These are phyloP conservation scores for Davidsoniella australis DNA, from an alignment of 2,329 filamentous ascomycete genomes.

Conservation along the genomic window DNA sequence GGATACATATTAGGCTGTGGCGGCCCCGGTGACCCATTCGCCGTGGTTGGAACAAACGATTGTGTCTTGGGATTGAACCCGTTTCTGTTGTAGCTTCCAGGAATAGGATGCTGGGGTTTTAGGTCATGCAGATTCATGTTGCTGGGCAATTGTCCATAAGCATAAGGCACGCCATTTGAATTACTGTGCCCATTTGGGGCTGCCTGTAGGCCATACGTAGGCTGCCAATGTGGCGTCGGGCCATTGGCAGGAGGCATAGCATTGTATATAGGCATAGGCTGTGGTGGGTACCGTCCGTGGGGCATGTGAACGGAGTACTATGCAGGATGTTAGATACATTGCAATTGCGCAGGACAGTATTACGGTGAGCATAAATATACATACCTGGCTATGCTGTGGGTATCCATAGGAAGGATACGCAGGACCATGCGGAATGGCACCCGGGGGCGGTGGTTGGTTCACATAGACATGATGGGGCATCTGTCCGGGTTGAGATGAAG, in stretches of 20 bases:
- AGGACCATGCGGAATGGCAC: constrained; percentile 21
- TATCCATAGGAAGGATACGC: constrained; percentile 22
- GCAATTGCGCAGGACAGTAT: too few species aligned
- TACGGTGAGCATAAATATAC: constrained; percentile 14
- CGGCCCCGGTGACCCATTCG: constrained; percentile 23
- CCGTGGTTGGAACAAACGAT: constrained; percentile 55
- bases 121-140: constrained; percentile 54
- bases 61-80: constrained; percentile 91
- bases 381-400: constrained; percentile 22
- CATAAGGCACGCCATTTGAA: constrained; percentile 37
- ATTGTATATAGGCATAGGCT: background rate
- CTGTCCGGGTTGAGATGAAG: too few species aligned
- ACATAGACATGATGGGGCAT: constrained; percentile 13
- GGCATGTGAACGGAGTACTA: background rate
- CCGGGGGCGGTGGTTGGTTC: background rate
- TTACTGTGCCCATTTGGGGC: constrained; percentile 11
- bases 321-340: background rate
- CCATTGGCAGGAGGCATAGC: background rate
- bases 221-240: constrained; percentile 22
- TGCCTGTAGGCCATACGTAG: background rate
- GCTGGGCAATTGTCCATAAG: constrained; percentile 61
- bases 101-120: constrained; percentile 52
- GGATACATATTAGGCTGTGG: constrained; percentile 15
- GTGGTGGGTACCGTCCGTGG: background rate
- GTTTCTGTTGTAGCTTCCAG: constrained; percentile 67